A percentile compares a stretch with the other conserved stretches of the same genome.
Evolutionary conservation across 768 basidiomycete species (phyloP).

Genomic region (Hygrocybe punicea): DNA sequence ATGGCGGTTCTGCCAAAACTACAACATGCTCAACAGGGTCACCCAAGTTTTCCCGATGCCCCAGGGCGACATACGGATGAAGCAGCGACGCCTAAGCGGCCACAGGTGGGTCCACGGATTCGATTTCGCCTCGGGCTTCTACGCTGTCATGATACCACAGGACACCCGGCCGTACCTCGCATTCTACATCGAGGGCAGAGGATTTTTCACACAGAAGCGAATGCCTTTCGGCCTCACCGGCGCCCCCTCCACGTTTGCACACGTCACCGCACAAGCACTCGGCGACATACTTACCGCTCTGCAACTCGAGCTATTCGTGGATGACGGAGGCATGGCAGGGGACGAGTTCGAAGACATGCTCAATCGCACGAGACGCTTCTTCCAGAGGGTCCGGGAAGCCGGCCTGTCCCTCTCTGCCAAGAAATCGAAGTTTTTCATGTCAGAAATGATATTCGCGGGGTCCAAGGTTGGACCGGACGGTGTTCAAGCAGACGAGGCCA

Average conservation of each 20-base stretch:
- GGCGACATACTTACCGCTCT: slow-evolving; percentile 21
- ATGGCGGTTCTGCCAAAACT: slow-evolving; percentile 41
- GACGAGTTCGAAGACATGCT: slow-evolving; percentile 17
- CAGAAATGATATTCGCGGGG: slow-evolving; percentile 30
- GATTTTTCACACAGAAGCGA: no score
- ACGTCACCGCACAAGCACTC: slow-evolving; percentile 17
- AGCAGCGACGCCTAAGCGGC: no score
- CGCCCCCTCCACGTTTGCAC: no score
- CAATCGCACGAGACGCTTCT: slow-evolving; percentile 20
- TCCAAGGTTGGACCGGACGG: slow-evolving; percentile 29
- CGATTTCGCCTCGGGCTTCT: no score
- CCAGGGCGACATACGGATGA: no score
- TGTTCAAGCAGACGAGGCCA: slow-evolving; percentile 34
- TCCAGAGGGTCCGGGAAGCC: slow-evolving; percentile 26
- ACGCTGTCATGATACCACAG: no score
- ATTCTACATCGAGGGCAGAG: no score
- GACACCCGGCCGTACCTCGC: no score
- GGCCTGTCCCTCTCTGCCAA: slow-evolving; percentile 35
- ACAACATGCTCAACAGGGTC: slow-evolving; percentile 29
- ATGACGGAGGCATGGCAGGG: slow-evolving; percentile 35
- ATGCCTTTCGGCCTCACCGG: no score
- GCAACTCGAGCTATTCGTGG: slow-evolving; percentile 36
- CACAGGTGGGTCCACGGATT: no score
- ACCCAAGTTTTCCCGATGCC: no score
- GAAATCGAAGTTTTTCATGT: slow-evolving; percentile 30